Base-by-base conservation (phyloP, 163 green algal species). In the Chloromonas sp. region DNA sequence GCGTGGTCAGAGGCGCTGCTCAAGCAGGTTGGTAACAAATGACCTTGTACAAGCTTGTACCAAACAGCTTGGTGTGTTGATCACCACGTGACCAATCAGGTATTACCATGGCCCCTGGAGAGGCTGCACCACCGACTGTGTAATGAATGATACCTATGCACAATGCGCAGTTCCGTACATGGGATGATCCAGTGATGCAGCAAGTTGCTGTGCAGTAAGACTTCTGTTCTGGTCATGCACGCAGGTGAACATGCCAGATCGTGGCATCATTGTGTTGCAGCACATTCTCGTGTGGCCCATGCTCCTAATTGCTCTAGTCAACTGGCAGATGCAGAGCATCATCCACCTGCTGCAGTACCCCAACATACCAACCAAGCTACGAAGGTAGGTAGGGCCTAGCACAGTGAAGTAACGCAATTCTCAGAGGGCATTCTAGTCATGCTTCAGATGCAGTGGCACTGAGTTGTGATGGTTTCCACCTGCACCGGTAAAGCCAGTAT, bases 221-320 rank as follows among this genome's bases (percentile, higher is more conserved):
- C 36, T 36, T 36, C 36, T 36, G 36, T 36, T 36, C 36, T 36
- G 66, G n/a, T 13, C 14, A 3, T 82, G 78, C 78, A 57, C 14
- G 78, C 58, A 82, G 80, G 59, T 95, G 60, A 77, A 87, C 61
- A 66, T 82, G 11, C 60, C 80, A 66, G 70, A 85, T 8, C 87
- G 85, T 60, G 60, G 15, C 57, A 60, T 96, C 14, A 87, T 96
- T 1, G 78, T 85, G 57, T 83, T 86, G 15, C 92, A 95, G 90
- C 88, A 92, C 81, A 89, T 92, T 81, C 84, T 94, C 59, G 92
- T 95, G 84, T 92, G 92, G 60, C 93, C 93, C 57, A 85, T 96
- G 77, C 88, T 96, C 70, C 71, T 90, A 60, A 89, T 95, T 60
- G 93, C 93, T 3, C 87, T 91, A 14, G 82, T 95, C 74, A 87